These are phyloP conservation scores for Mrakia frigida DNA, from an alignment of 768 basidiomycete genomes.

Conservation along the genomic window DNA sequence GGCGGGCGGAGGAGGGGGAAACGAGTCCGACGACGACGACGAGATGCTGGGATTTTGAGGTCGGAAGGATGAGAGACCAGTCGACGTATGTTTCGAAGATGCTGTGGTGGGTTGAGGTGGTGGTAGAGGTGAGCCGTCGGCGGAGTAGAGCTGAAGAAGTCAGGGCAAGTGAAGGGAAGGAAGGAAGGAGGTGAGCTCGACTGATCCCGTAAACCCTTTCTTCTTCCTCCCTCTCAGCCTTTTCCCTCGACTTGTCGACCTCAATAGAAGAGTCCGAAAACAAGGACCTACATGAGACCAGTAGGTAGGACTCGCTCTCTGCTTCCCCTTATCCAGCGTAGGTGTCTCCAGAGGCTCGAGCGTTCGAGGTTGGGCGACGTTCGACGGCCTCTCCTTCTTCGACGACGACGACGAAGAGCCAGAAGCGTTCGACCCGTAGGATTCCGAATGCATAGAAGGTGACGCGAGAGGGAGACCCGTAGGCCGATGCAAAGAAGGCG, in stretches of 20 bases:
- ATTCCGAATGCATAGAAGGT: no score
- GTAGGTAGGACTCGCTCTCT: not conserved
- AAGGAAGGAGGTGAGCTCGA: not conserved
- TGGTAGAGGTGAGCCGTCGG: not conserved
- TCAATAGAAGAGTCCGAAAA: not conserved
- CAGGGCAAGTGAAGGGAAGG: not conserved
- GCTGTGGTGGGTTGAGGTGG: not conserved
- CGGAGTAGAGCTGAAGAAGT: not conserved
- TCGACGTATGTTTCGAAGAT: not conserved
- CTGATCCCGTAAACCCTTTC: not conserved
- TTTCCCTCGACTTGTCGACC: not conserved
- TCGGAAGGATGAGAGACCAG: not conserved
- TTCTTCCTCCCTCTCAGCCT: not conserved
- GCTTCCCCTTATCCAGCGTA: not conserved
- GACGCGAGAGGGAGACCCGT: not conserved
- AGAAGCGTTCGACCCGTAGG: not conserved
- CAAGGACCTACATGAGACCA: not conserved
- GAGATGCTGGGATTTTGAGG: not conserved
- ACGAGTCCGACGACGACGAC: not conserved
- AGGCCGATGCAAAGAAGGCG: not conserved
- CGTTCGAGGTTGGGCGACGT: not conserved
- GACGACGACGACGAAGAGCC: not conserved
- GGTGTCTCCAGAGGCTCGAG: not conserved
- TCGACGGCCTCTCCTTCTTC: not conserved
- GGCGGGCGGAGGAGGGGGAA: not conserved